These are phyloP conservation scores for Cornus kousa DNA, from an alignment of 148 eudicot species.

Conservation along the genomic window DNA sequence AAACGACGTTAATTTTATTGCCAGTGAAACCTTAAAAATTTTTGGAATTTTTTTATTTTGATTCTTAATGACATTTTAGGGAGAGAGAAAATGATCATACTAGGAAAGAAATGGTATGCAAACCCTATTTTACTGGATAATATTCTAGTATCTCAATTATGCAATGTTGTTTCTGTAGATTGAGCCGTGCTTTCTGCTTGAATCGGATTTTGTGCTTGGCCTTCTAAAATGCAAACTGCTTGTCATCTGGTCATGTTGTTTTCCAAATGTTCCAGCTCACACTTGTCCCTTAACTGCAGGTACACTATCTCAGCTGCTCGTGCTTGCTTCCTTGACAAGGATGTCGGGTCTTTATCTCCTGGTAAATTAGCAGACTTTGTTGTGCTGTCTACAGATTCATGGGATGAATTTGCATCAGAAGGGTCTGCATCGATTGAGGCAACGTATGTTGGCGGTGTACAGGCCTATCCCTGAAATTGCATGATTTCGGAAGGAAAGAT, in stretches of 20 bases:
- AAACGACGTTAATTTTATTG: not conserved
- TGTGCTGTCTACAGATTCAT: constrained; percentile 60
- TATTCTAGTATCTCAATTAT: not conserved
- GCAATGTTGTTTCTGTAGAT: not conserved
- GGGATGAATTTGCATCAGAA: constrained; percentile 56
- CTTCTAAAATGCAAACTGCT: not conserved
- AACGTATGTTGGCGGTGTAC: constrained; percentile 76
- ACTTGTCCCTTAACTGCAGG: constrained; percentile 34
- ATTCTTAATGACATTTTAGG: not conserved
- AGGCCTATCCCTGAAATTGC: constrained; percentile 40
- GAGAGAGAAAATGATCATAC: not conserved
- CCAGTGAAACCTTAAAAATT: not conserved
- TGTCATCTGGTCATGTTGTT: not conserved
- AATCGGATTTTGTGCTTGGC: not conserved
- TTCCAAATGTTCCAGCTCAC: no score
- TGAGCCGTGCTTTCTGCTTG: not conserved
- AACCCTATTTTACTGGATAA: not conserved
- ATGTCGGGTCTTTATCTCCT: constrained; percentile 76
- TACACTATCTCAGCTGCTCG: constrained; percentile 89
- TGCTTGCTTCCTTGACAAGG: constrained; percentile 76
- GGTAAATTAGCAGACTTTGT: constrained; percentile 96
- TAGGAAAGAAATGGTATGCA: not conserved
- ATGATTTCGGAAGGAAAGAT: not conserved
- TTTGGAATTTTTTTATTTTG: not conserved
- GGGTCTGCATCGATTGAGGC: constrained; percentile 63